These are phyloP conservation scores for Macadamia tetraphylla DNA, from an alignment of 164 flowering plant species.

Conservation along the genomic window DNA sequence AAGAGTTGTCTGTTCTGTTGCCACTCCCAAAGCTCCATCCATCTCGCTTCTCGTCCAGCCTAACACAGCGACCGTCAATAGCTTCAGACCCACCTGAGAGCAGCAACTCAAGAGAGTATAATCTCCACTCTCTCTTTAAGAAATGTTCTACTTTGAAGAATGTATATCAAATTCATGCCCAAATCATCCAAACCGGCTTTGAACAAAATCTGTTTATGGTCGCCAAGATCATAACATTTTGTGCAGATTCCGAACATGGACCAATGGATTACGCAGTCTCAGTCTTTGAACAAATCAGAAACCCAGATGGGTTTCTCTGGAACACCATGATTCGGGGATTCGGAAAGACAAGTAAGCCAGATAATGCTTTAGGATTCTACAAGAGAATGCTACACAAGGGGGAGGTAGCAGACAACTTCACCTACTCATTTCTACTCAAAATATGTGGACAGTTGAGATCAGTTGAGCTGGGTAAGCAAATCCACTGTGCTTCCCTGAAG, in stretches of 20 bases:
- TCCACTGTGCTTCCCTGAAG: conserved; percentile 36
- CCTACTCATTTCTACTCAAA: conserved; percentile 50
- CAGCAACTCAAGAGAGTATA: conserved; percentile 15
- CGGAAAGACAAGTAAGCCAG: conserved; percentile 23
- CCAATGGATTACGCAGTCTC: conserved; percentile 46
- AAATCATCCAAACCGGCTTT: conserved; percentile 32
- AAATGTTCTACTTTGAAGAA: conserved; percentile 28
- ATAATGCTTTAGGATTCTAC: conserved; percentile 34
- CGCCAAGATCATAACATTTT: conserved; percentile 42
- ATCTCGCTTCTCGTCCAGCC: neutral
- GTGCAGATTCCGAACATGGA: conserved; percentile 30
- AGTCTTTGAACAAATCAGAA: conserved; percentile 32
- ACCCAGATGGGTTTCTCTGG: conserved; percentile 63
- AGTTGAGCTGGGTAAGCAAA: conserved; percentile 32
- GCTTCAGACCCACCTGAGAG: conserved; percentile 1
- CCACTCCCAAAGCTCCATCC: conserved; percentile 1
- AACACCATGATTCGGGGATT: conserved; percentile 65
- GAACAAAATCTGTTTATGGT: conserved; percentile 32
- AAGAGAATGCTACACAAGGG: conserved; percentile 35
- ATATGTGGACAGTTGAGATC: conserved; percentile 32
- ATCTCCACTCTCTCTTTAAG: conserved; percentile 29
- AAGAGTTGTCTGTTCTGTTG: neutral
- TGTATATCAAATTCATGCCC: conserved; percentile 44
- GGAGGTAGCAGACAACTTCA: conserved; percentile 44
- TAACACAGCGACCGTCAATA: neutral